Conservation (phyloP, 805 yeast genomes). For the Yamadazyma scolyti region DNA sequence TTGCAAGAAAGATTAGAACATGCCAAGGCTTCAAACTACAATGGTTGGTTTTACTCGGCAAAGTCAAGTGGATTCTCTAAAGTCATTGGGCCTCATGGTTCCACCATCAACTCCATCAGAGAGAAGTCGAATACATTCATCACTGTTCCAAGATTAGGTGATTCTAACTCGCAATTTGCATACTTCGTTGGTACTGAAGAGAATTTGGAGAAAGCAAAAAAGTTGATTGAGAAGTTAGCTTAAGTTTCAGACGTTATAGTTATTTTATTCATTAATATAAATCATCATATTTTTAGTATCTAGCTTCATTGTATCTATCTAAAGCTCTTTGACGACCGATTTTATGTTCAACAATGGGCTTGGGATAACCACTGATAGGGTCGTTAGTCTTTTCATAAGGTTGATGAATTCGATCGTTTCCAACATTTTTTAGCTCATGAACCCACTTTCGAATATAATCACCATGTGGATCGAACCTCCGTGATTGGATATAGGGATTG, state of each 20-base stretch:
- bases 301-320: slow-evolving; percentile 37
- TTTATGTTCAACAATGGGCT: slow-evolving; percentile 43
- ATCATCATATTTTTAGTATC: slow-evolving; percentile 5
- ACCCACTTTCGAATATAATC: slow-evolving; percentile 47
- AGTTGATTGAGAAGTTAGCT: slow-evolving; percentile 14
- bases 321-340: slow-evolving; percentile 40
- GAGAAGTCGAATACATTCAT: slow-evolving; percentile 54
- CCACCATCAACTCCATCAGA: slow-evolving; percentile 61
- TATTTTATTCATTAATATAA: not conserved
- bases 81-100: slow-evolving; percentile 76
- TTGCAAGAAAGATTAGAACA: slow-evolving; percentile 48
- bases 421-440: slow-evolving; percentile 38
- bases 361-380: slow-evolving; percentile 34
- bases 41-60: slow-evolving; percentile 62
- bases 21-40: slow-evolving; percentile 42
- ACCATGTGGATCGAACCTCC: slow-evolving; percentile 46
- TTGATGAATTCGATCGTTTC: slow-evolving; percentile 28
- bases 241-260: not conserved
- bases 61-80: slow-evolving; percentile 52
- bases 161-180: slow-evolving; percentile 50
- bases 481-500: slow-evolving; percentile 49
- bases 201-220: slow-evolving; percentile 38
- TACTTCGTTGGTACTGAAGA: slow-evolving; percentile 58
- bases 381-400: slow-evolving; percentile 24
- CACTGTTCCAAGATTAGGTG: slow-evolving; percentile 58